phyloP scores from a whole-genome alignment of 176 grass and related monocot species.

The Puccinellia tenuiflora region DNA sequence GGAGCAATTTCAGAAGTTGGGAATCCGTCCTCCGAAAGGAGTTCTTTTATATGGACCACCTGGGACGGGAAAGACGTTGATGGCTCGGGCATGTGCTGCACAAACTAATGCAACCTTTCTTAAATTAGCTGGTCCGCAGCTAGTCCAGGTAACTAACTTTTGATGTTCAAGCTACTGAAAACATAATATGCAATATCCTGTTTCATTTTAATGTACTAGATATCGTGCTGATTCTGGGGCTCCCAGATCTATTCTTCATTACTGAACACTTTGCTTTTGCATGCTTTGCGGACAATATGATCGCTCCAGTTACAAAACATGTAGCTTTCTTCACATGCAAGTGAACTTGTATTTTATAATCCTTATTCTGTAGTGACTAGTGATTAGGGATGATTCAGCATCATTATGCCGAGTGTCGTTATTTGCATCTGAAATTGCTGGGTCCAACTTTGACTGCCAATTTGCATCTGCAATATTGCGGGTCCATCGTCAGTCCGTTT shows the following conservation, averaged over 20 bases:
- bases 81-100: conserved; percentile 78
- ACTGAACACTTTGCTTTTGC: no score
- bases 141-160: conserved; percentile 60
- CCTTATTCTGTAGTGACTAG: not conserved
- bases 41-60: conserved; percentile 79
- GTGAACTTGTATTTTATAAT: not conserved
- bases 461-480: not conserved
- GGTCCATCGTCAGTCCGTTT: not conserved
- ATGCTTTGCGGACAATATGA: no score
- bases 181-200: not conserved
- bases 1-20: conserved; percentile 76
- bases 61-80: conserved; percentile 70
- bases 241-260: not conserved
- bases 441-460: no score
- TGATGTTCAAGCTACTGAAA: conserved; percentile 15
- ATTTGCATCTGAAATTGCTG: no score
- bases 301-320: not conserved
- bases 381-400: not conserved
- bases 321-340: not conserved
- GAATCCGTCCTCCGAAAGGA: conserved; percentile 74
- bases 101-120: conserved; percentile 83
- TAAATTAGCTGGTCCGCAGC: conserved; percentile 67
- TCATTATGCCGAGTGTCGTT: no score
- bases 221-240: not conserved
- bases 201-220: not conserved